Evolutionary conservation across 1,284 basidiomycete genomes (phyloP).

Genomic region (Malassezia yamatoensis): DNA sequence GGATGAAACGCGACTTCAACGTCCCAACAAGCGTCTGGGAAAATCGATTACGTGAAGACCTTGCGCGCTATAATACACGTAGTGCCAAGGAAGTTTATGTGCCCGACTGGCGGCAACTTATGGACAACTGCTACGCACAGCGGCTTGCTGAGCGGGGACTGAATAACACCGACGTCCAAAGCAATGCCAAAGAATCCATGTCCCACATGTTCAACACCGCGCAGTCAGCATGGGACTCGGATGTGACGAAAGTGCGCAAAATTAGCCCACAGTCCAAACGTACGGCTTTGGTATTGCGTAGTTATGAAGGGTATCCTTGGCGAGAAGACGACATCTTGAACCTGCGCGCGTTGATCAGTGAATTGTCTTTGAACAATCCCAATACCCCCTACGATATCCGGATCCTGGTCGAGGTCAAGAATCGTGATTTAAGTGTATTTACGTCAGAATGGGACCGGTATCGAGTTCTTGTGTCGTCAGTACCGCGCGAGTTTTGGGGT

Average conservation of each 20-base stretch:
- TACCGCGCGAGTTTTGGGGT: constrained; percentile 48
- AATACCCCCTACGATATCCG: constrained; percentile 46
- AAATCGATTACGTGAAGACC: constrained; percentile 30
- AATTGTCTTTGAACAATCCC: constrained; percentile 47
- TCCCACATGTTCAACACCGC: not conserved
- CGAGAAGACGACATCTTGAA: constrained; percentile 48
- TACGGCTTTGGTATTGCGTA: constrained; percentile 44
- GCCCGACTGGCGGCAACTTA: constrained; percentile 46
- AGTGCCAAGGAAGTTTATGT: constrained; percentile 5
- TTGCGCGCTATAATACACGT: constrained; percentile 13
- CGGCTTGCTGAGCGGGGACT: constrained; percentile 36
- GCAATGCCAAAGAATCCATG: not conserved
- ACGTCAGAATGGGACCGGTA: constrained; percentile 47
- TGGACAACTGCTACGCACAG: constrained; percentile 45
- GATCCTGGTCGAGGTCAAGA: constrained; percentile 47
- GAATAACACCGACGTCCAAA: constrained; percentile 19
- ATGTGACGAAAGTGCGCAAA: constrained; percentile 17
- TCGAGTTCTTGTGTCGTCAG: constrained; percentile 40
- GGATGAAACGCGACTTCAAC: constrained; percentile 20
- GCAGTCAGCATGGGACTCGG: not conserved
- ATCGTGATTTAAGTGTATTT: constrained; percentile 41
- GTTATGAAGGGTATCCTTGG: constrained; percentile 46
- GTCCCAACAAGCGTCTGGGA: constrained; percentile 39
- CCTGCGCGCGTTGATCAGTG: constrained; percentile 45
- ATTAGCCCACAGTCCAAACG: constrained; percentile 43